Conservation (phyloP, 1,284 basidiomycete genomes). For the Leccinum laetum region DNA sequence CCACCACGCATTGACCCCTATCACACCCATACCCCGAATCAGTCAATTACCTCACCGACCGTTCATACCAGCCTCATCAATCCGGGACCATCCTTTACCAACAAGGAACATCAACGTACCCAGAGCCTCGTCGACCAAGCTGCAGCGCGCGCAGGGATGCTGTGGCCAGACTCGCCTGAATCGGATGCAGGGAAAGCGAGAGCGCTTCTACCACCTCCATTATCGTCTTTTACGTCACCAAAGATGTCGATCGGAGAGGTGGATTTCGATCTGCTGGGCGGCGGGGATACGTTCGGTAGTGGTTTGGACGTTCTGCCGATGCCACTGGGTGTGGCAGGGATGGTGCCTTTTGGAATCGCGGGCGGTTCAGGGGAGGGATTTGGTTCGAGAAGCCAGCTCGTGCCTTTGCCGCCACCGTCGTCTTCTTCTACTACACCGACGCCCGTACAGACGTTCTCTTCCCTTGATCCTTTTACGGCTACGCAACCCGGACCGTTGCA, state of each 20-base stretch:
- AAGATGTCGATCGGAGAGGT: slow-evolving; percentile 3
- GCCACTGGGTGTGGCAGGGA: background rate
- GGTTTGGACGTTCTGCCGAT: background rate
- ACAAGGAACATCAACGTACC: slow-evolving; percentile 48
- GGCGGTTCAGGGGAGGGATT: slow-evolving; percentile 1
- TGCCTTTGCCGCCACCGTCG: too few species aligned
- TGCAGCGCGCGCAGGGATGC: slow-evolving; percentile 49
- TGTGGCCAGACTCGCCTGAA: slow-evolving; percentile 58
- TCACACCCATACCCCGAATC: slow-evolving; percentile 22
- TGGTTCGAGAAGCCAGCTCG: slow-evolving; percentile 7
- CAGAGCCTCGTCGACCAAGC: slow-evolving; percentile 54
- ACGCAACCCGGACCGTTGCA: slow-evolving; percentile 11
- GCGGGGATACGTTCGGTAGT: slow-evolving; percentile 1
- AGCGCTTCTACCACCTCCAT: slow-evolving; percentile 42
- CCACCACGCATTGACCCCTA: slow-evolving; percentile 13
- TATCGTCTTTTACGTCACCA: slow-evolving; percentile 42
- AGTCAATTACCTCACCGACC: slow-evolving; percentile 20
- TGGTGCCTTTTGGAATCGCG: background rate
- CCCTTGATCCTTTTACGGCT: background rate
- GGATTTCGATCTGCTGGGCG: slow-evolving; percentile 21
- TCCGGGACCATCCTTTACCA: slow-evolving; percentile 21
- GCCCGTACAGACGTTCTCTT: background rate
- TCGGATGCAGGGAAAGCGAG: background rate
- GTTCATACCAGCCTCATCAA: slow-evolving; percentile 21
- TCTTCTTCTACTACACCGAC: too few species aligned